These are phyloP conservation scores for Populus tomentosa DNA, from an alignment of 441 rosid genomes.

Conservation along the genomic window DNA sequence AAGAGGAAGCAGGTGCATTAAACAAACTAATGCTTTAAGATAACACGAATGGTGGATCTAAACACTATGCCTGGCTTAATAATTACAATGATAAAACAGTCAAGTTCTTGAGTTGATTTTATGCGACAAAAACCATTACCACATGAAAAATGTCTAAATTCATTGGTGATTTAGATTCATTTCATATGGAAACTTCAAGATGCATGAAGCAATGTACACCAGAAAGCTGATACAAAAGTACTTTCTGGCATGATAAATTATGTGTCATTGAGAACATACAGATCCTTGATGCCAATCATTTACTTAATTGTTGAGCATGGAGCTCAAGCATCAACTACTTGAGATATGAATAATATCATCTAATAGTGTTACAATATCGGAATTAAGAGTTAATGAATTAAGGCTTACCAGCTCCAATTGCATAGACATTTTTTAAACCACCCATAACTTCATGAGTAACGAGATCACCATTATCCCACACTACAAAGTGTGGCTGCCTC, in stretches of 20 bases:
- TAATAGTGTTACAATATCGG: not conserved
- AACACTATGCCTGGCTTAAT: not conserved
- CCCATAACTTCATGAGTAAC: conserved; percentile 57
- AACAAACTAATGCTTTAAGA: not conserved
- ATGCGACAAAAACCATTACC: not conserved
- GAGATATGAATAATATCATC: not conserved
- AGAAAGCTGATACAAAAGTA: not conserved
- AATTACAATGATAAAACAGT: not conserved
- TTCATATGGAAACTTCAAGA: not conserved
- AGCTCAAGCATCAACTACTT: not conserved
- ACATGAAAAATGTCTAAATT: not conserved
- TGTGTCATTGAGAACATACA: not conserved
- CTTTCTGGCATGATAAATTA: not conserved
- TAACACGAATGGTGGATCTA: not conserved
- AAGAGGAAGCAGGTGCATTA: not conserved
- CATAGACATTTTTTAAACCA: conserved; percentile 94
- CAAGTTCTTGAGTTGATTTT: not conserved
- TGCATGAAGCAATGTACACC: not conserved
- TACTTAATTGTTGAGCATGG: not conserved
- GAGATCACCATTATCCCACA: conserved; percentile 87
- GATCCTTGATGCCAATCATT: not conserved
- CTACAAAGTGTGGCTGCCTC: conserved; percentile 92
- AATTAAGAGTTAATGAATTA: not conserved
- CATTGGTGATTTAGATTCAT: not conserved
- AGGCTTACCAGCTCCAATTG: conserved; percentile 91